Conservation (phyloP, 768 basidiomycete genomes). For the Crucibulum laeve region DNA sequence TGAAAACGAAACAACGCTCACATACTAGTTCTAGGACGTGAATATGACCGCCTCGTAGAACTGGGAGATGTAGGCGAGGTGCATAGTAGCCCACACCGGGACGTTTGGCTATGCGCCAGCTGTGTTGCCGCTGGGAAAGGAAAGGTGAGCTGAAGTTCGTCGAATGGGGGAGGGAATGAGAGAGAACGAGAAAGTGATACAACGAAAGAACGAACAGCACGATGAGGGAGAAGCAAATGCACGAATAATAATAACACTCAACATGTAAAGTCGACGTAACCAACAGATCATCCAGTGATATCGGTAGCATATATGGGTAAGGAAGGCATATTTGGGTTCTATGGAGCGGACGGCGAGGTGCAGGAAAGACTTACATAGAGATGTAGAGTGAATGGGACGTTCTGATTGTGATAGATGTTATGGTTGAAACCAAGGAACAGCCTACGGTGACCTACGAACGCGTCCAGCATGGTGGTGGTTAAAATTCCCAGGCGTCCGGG, state of each 20-base stretch:
- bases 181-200: background rate
- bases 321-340: no score
- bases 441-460: no score
- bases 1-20: conserved; percentile 33
- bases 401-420: no score
- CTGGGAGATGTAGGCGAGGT: conserved; percentile 93
- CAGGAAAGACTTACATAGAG: no score
- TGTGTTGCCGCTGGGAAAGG: conserved; percentile 68
- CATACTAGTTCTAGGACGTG: conserved; percentile 86
- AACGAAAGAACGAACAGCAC: background rate
- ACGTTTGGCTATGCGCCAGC: conserved; percentile 97
- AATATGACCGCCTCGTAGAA: conserved; percentile 99
- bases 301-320: conserved; percentile 89
- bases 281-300: conserved; percentile 90
- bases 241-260: conserved; percentile 31
- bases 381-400: no score
- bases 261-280: conserved; percentile 96
- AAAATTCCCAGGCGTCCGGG: no score
- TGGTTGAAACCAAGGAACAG: no score
- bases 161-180: background rate
- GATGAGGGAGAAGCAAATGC: background rate
- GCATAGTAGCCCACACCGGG: conserved; percentile 98
- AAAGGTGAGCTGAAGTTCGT: background rate
- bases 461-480: no score
- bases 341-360: no score